A percentile compares a stretch with the other conserved stretches of the same genome.
Conservation (phyloP, 164 flowering plant genomes). For the Taxillus chinensis region DNA sequence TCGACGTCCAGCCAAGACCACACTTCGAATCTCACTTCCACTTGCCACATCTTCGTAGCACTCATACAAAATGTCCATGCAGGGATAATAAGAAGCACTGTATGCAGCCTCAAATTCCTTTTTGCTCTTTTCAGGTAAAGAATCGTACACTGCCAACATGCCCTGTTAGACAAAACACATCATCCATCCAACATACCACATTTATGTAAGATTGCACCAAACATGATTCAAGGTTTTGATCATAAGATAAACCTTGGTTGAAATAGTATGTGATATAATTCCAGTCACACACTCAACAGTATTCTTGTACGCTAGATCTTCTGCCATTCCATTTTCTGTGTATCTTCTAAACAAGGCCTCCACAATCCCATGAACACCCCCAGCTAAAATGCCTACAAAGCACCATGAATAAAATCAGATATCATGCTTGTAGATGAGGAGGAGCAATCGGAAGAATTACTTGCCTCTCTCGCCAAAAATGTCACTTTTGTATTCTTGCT, state of each 20-base stretch:
- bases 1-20: slow-evolving; percentile 92
- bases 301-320: slow-evolving; percentile 82
- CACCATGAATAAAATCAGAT: slow-evolving; percentile 4
- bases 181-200: neutral
- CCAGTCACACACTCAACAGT: slow-evolving; percentile 92
- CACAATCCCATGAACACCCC: slow-evolving; percentile 96
- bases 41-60: slow-evolving; percentile 92
- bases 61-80: slow-evolving; percentile 92
- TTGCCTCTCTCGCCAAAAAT: slow-evolving; percentile 94
- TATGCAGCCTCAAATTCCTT: slow-evolving; percentile 78
- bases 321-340: slow-evolving; percentile 85
- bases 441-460: neutral
- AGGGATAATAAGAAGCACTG: slow-evolving; percentile 90
- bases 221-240: neutral
- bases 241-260: slow-evolving; percentile 50
- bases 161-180: slow-evolving; percentile 40
- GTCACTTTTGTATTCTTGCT: slow-evolving; percentile 96
- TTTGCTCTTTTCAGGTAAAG: slow-evolving; percentile 62
- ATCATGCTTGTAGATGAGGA: neutral
- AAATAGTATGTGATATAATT: slow-evolving; percentile 70
- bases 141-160: slow-evolving; percentile 73
- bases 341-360: slow-evolving; percentile 85
- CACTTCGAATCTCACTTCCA: slow-evolving; percentile 92
- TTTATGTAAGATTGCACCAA: too few species aligned
- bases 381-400: slow-evolving; percentile 71